A percentile compares a stretch with the other conserved stretches of the same genome.
Conservation (phyloP, 257 asterid species). For the Eustoma russellianum region DNA sequence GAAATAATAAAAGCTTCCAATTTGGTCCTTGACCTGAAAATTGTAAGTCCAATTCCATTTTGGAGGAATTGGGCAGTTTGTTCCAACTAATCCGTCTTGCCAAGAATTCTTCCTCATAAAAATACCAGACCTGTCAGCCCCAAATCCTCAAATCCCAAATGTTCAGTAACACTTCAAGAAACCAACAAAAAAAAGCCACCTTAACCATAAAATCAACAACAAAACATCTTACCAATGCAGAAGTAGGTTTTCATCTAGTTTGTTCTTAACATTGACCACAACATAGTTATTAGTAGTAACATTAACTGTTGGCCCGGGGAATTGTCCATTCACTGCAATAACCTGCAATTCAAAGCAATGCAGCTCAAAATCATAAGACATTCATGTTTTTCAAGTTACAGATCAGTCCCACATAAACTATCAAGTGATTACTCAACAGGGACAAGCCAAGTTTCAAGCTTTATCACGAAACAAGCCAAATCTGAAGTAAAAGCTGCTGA, state of each 20-base stretch:
- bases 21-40: constrained; percentile 89
- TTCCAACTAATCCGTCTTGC: constrained; percentile 91
- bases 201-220: background rate
- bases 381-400: background rate
- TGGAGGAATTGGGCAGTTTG: constrained; percentile 92
- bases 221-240: constrained; percentile 55
- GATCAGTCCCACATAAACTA: background rate
- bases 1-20: constrained; percentile 90
- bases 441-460: constrained; percentile 16
- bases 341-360: constrained; percentile 50
- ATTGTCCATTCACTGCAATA: constrained; percentile 84
- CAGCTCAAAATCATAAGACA: constrained; percentile 15
- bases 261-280: constrained; percentile 74
- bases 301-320: constrained; percentile 78
- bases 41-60: constrained; percentile 98
- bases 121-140: constrained; percentile 68
- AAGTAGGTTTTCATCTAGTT: constrained; percentile 67
- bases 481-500: constrained; percentile 45
- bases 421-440: constrained; percentile 5
- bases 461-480: constrained; percentile 29
- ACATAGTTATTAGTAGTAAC: constrained; percentile 84
- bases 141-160: constrained; percentile 10
- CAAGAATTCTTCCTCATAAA: constrained; percentile 82
- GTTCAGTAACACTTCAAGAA: constrained; percentile 12
- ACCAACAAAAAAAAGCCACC: constrained; percentile 2